A percentile compares a stretch with the other conserved stretches of the same genome.
Evolutionary conservation across 805 yeast species (phyloP).

Genomic region (Blastobotrys peoriensis): DNA sequence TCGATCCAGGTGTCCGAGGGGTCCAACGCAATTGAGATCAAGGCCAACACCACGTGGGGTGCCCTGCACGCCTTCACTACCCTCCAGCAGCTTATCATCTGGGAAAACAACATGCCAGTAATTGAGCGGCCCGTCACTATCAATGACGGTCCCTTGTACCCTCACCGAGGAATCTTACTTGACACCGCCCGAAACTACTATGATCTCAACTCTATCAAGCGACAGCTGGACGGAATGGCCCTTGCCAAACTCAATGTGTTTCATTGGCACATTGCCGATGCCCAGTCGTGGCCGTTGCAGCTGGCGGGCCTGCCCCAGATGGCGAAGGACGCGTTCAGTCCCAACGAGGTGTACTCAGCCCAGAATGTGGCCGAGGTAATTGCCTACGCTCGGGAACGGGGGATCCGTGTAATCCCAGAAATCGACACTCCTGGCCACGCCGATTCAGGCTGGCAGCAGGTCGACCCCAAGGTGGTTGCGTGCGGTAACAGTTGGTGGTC

Average conservation of each 20-base stretch:
- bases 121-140: constrained; percentile 34
- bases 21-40: constrained; percentile 22
- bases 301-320: constrained; percentile 33
- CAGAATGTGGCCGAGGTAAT: constrained; percentile 29
- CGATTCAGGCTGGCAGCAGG: constrained; percentile 35
- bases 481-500: constrained; percentile 33
- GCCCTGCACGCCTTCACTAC: constrained; percentile 38
- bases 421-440: constrained; percentile 40
- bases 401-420: constrained; percentile 40
- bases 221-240: constrained; percentile 37
- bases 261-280: constrained; percentile 38
- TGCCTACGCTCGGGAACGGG: constrained; percentile 32
- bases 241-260: constrained; percentile 35
- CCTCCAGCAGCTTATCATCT: constrained; percentile 33
- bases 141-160: constrained; percentile 32
- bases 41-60: constrained; percentile 37
- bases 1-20: constrained; percentile 20
- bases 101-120: constrained; percentile 5
- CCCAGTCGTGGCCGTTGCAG: constrained; percentile 39
- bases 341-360: constrained; percentile 28
- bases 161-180: constrained; percentile 37
- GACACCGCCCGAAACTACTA: constrained; percentile 38
- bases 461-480: constrained; percentile 30
- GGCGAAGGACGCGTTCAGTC: constrained; percentile 36
- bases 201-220: constrained; percentile 24